Evolutionary conservation across 1,284 basidiomycete species (phyloP), one percentile per base, ranked within the genome.

Genomic region (Puccinia coronata): DNA sequence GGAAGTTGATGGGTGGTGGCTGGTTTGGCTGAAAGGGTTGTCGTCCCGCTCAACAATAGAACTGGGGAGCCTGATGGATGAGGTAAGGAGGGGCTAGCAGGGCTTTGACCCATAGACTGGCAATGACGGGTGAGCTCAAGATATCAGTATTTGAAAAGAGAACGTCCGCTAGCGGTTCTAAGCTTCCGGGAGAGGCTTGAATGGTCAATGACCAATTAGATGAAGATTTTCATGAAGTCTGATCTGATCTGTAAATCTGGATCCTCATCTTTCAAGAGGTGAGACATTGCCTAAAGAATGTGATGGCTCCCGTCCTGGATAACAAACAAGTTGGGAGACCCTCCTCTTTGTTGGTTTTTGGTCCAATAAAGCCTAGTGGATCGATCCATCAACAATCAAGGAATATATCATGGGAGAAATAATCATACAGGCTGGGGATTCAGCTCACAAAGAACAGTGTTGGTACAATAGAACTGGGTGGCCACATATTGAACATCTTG

Each of bases 121-220:
- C 92, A 75, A 96, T 92, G 79, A 99, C 92, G 1, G 96, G 96
- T 25, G 94, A 91, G 28, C 92, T 90, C 2, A 92, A 87, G 41
- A 98, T 89, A 85, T 98, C 96, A 53, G 91, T 91, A 83, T 92
- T 91, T 34, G 89, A 89, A 86, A 99, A 99, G 16, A 99, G 89
- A 25, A 99, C 88, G 83, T 98, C 97, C 87, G 99, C 97, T 20
- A 99, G 91, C 39, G 92, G 91, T 85, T 94, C 92, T 14, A 99
- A 87, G 86, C 99, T 99, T 73, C 97, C 97, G 0, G 97, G 97
- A 5, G 94, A 96, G 0, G 95, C 95, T 92, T 93, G 81, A 67
- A 83, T 82, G 41, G 63, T 81, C 9, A 85, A 67, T n/a, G 74
- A 82, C 83, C 83, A 85, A 41, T 49, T 59, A 51, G 55, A 76